Evolutionary conservation across 257 asterid species (phyloP).

Genomic region (Nicotiana obtusifolia): DNA sequence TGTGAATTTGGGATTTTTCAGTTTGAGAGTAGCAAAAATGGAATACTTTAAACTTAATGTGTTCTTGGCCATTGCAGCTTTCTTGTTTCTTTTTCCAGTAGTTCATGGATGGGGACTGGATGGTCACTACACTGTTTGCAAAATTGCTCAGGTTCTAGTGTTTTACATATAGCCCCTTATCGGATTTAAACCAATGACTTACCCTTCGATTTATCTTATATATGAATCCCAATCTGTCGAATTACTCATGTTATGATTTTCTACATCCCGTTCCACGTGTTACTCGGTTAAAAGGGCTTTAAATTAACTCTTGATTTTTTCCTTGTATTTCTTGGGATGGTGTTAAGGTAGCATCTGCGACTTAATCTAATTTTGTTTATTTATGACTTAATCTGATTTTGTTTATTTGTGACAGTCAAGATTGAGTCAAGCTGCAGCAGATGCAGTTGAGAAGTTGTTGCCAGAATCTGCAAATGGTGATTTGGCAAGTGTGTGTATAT

Average conservation of each 20-base stretch:
- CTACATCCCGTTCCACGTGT: background rate
- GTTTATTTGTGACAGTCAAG: slow-evolving; percentile 36
- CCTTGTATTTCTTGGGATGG: background rate
- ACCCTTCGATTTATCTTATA: background rate
- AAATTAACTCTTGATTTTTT: background rate
- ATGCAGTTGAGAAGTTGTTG: slow-evolving; percentile 56
- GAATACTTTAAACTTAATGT: slow-evolving; percentile 10
- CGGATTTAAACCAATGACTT: background rate
- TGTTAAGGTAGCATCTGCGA: background rate
- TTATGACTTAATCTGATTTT: background rate
- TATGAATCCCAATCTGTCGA: background rate
- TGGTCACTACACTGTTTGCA: slow-evolving; percentile 70
- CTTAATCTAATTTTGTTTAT: background rate
- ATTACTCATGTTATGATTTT: background rate
- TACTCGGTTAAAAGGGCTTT: background rate
- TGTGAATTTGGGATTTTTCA: background rate
- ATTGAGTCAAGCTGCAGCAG: slow-evolving; percentile 58
- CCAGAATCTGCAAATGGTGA: slow-evolving; percentile 53
- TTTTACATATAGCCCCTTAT: background rate
- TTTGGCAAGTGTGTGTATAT: slow-evolving; percentile 67
- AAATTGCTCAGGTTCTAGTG: slow-evolving; percentile 62
- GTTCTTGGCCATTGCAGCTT: slow-evolving; percentile 16
- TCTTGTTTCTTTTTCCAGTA: slow-evolving; percentile 30
- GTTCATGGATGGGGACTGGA: slow-evolving; percentile 77
- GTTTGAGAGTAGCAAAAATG: slow-evolving; percentile 27